These are phyloP conservation scores for Tylopilus orsonianus DNA, from an alignment of 1,284 basidiomycete species.

Conservation along the genomic window DNA sequence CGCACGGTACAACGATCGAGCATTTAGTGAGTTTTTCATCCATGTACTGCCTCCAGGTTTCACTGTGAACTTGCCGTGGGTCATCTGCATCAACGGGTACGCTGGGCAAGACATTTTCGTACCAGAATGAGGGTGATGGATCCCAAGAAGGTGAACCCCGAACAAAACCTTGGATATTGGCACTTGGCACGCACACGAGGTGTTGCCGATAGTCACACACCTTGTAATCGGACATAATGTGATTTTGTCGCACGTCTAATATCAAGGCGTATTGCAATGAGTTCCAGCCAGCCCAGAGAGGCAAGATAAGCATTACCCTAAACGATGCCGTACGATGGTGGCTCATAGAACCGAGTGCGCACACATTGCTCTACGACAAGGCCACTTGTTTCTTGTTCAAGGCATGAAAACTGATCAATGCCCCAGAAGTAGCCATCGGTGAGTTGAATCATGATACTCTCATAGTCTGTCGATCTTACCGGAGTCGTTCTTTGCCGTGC, in stretches of 20 bases:
- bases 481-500: conserved; percentile 53
- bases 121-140: no score
- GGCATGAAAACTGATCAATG: conserved; percentile 64
- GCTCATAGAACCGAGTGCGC: conserved; percentile 61
- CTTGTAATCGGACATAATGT: conserved; percentile 63
- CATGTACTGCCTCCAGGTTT: conserved; percentile 42
- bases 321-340: conserved; percentile 70
- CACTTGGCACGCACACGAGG: conserved; percentile 14
- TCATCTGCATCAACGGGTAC: conserved; percentile 68
- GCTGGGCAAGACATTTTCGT: no score
- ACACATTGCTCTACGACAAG: background rate
- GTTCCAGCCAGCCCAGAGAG: conserved; percentile 56
- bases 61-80: conserved; percentile 76
- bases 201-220: conserved; percentile 2
- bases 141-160: conserved; percentile 58
- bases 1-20: conserved; percentile 51
- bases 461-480: conserved; percentile 4
- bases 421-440: conserved; percentile 67
- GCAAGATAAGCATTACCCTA: conserved; percentile 72
- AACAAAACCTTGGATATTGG: conserved; percentile 74
- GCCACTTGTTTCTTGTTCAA: conserved; percentile 23
- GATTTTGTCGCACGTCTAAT: conserved; percentile 68
- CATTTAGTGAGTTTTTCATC: no score
- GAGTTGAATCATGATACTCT: conserved; percentile 20
- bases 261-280: conserved; percentile 63